These are phyloP conservation scores for Chalciporus sp. DNA, from an alignment of 1,284 basidiomycete species.

Conservation along the genomic window DNA sequence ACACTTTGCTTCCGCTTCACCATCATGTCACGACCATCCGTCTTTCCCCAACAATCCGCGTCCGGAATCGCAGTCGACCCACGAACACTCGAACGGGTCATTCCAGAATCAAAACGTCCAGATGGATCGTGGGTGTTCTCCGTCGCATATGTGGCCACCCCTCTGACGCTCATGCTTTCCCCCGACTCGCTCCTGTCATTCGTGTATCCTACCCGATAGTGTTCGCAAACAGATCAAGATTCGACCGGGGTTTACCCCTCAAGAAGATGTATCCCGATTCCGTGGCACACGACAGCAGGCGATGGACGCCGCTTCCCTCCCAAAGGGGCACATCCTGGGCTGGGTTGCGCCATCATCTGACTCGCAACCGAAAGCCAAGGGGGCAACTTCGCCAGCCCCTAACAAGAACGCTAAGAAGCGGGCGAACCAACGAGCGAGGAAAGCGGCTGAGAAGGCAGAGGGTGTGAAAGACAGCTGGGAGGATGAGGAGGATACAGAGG, in stretches of 20 bases:
- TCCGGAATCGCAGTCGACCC: slow-evolving; percentile 87
- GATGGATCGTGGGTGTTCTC: slow-evolving; percentile 84
- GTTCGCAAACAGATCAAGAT: slow-evolving; percentile 90
- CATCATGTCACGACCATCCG: slow-evolving; percentile 74
- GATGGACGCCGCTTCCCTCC: slow-evolving; percentile 61
- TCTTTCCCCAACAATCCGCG: slow-evolving; percentile 67
- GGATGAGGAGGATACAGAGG: slow-evolving; percentile 64
- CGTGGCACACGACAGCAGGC: slow-evolving; percentile 74
- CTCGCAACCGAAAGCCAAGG: slow-evolving; percentile 34
- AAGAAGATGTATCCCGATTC: slow-evolving; percentile 89
- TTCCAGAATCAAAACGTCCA: slow-evolving; percentile 79
- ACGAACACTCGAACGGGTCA: slow-evolving; percentile 81
- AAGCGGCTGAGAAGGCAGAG: slow-evolving; percentile 53
- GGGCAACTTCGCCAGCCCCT: slow-evolving; percentile 31
- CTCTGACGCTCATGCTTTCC: slow-evolving; percentile 1
- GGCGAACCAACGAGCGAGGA: slow-evolving; percentile 72
- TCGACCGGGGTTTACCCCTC: slow-evolving; percentile 91
- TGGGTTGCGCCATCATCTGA: slow-evolving; percentile 65
- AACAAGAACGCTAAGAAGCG: slow-evolving; percentile 79
- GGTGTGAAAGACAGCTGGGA: slow-evolving; percentile 74
- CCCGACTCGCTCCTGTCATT: slow-evolving; percentile 9
- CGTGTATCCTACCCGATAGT: slow-evolving; percentile 43
- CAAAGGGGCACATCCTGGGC: slow-evolving; percentile 78
- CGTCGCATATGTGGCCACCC: slow-evolving; percentile 1
- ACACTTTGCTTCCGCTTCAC: neutral